Conservation (phyloP, 768 basidiomycete species). For the Gloeopeniophorella convolvens region DNA sequence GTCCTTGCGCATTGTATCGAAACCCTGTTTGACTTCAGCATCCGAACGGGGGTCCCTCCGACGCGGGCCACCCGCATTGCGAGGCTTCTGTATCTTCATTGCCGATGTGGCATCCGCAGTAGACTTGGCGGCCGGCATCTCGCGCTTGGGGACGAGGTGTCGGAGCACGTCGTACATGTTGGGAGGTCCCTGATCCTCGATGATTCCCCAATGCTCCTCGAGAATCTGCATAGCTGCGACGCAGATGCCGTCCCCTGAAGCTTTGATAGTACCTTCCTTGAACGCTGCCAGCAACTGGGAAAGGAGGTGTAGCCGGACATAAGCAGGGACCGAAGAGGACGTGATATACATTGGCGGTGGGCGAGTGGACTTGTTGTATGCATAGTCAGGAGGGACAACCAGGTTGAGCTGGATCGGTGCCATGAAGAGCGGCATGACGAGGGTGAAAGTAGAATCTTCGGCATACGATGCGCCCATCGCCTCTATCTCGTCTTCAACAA, state of each 20-base stretch:
- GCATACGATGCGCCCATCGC: conserved; percentile 43
- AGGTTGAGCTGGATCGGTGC: conserved; percentile 64
- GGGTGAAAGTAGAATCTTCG: conserved; percentile 37
- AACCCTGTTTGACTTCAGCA: conserved; percentile 44
- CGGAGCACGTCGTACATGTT: conserved; percentile 62
- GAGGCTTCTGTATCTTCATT: conserved; percentile 14
- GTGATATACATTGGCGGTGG: conserved; percentile 72
- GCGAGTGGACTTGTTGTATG: conserved; percentile 39
- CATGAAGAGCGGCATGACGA: conserved; percentile 55
- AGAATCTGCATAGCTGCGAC: conserved; percentile 64
- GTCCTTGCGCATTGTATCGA: conserved; percentile 39
- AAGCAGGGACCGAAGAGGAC: conserved; percentile 63
- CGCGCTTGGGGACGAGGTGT: conserved; percentile 41
- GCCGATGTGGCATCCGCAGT: not conserved
- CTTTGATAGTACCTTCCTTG: conserved; percentile 47
- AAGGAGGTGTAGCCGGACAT: conserved; percentile 79
- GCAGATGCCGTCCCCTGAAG: conserved; percentile 64
- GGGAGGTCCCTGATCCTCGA: conserved; percentile 70
- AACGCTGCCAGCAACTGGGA: conserved; percentile 54
- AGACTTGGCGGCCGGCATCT: not conserved
- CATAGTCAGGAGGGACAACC: conserved; percentile 42
- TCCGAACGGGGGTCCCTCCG: conserved; percentile 40
- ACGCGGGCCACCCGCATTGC: conserved; percentile 22
- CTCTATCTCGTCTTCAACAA: conserved; percentile 27
- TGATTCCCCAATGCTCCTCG: conserved; percentile 60